Base-by-base conservation (phyloP, 2,329 filamentous ascomycete genomes). In the Arachnomyces sp. region DNA sequence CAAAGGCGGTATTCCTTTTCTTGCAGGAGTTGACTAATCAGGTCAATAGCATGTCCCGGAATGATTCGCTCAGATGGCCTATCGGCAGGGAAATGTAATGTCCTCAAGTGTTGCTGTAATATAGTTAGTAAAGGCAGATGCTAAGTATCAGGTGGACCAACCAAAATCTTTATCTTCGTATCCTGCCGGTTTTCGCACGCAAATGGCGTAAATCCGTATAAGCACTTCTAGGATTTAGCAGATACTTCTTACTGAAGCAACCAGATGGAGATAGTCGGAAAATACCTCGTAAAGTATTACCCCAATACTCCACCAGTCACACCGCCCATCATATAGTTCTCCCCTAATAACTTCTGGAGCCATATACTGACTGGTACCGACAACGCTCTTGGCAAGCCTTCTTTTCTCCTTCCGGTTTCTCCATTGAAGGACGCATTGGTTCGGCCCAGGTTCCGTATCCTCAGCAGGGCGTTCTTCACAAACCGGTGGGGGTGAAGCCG, bases 301-400 rank as follows among this genome's bases (percentile, higher is more conserved):
- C 39, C 88, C 90, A 52, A 96, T 78, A 64, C 89, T 95, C 90
- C 86, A 96, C 87, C 77, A 96, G 64, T 96, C 90, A 64, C 90
- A 96, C 55, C 90, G 76, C 21, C 86, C 90, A 63, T 96, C 92
- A 60, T 96, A 96, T 29, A 74, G 67, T 36, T 87, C 76, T 18
- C 89, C 86, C 49, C 76, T 72, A 43, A 95, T 82, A 13, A 96
- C 86, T 67, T 96, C 92, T 2, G 90, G 90, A 1, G 92, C 90
- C 92, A 95, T 96, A 67, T 96, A 96, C 58, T 95, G 90, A 59
- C 88, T 95, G 2, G 92, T 96, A 2, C 90, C 90, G 8, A 96
- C 90, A 1, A 95, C 80, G 34, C 88, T 95, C 50, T 81, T 78
- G 1, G 90, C 90, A 28, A 86, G 74, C 28, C 77, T 76, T 30